A percentile compares a stretch with the other conserved stretches of the same genome.
These are phyloP conservation scores for Rosa chinensis DNA, from an alignment of 306 rosid genomes.

Conservation along the genomic window DNA sequence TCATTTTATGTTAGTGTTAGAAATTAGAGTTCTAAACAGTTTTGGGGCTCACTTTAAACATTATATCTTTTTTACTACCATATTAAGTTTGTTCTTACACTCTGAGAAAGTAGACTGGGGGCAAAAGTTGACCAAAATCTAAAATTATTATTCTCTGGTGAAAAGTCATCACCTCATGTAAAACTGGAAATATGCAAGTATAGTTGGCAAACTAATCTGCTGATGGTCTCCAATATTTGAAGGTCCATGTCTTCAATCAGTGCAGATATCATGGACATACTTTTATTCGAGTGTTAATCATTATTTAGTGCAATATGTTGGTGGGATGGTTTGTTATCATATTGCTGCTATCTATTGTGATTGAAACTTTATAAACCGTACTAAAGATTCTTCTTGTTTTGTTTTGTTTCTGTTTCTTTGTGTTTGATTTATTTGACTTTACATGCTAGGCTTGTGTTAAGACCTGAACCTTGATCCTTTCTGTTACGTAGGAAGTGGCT, in stretches of 20 bases:
- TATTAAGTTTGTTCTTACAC: background rate
- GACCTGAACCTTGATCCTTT: slow-evolving; percentile 18
- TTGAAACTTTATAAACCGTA: background rate
- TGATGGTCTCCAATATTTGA: background rate
- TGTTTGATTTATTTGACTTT: background rate
- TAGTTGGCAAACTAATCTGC: background rate
- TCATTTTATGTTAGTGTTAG: background rate
- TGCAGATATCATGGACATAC: background rate
- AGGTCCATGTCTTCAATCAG: background rate
- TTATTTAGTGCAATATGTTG: background rate
- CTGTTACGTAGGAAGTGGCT: slow-evolving; percentile 49
- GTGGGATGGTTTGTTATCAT: background rate
- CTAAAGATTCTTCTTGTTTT: background rate
- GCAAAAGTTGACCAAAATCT: background rate
- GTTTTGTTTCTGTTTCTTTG: background rate
- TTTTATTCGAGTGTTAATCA: background rate
- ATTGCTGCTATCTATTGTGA: background rate
- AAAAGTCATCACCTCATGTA: background rate
- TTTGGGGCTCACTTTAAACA: background rate
- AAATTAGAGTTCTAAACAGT: background rate
- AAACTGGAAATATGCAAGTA: background rate
- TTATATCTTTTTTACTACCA: background rate
- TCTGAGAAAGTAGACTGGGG: background rate
- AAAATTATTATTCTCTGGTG: background rate
- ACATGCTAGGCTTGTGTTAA: slow-evolving; percentile 3